Evolutionary conservation across 805 yeast species (phyloP).

Genomic region (Torulaspora indica): DNA sequence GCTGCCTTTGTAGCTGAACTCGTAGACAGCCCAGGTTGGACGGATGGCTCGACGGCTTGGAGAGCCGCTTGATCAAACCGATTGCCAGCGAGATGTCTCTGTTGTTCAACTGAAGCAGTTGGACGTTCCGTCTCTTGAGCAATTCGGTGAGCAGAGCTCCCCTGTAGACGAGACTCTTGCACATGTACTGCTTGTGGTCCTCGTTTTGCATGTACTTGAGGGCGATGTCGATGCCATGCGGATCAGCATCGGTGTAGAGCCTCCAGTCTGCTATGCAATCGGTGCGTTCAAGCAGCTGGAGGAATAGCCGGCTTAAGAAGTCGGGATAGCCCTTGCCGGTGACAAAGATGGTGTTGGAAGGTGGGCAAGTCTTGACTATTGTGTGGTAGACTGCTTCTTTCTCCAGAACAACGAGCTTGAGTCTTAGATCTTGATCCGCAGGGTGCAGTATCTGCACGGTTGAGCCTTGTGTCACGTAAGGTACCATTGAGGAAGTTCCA

Average conservation of each 20-base stretch:
- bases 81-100: constrained; percentile 32
- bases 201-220: constrained; percentile 38
- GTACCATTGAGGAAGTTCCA: constrained; percentile 37
- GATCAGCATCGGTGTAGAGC: constrained; percentile 60
- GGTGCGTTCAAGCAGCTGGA: constrained; percentile 27
- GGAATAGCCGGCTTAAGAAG: constrained; percentile 45
- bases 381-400: constrained; percentile 49
- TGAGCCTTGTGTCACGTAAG: constrained; percentile 34
- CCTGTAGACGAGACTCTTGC: constrained; percentile 18
- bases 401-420: constrained; percentile 42
- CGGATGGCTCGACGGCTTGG: constrained; percentile 2
- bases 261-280: constrained; percentile 32
- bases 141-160: constrained; percentile 25
- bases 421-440: background rate
- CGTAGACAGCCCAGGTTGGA: constrained; percentile 10
- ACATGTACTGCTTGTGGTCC: constrained; percentile 5
- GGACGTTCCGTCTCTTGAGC: constrained; percentile 12
- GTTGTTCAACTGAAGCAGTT: constrained; percentile 21
- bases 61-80: constrained; percentile 18
- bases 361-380: constrained; percentile 17
- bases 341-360: constrained; percentile 33
- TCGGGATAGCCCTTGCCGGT: constrained; percentile 77
- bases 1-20: constrained; percentile 53
- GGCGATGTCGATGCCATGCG: constrained; percentile 60
- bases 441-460: constrained; percentile 2